Evolutionary conservation across 805 yeast genomes (phyloP).

Genomic region (Sungouiella thailandica): DNA sequence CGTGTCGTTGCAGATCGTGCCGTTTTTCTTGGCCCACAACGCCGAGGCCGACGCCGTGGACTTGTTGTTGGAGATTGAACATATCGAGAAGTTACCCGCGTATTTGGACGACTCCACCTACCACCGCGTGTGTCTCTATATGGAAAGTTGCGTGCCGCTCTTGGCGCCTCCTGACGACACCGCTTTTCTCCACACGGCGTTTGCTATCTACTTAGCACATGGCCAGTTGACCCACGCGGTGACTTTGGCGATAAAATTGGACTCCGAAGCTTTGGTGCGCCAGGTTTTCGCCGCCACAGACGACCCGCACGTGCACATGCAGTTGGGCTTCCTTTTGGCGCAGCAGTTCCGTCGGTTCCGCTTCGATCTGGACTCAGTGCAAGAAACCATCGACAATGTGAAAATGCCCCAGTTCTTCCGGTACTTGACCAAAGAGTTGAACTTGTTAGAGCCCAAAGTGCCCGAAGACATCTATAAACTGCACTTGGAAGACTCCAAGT

Average conservation of each 20-base stretch:
- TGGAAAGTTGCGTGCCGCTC: conserved; percentile 94
- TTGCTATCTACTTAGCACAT: conserved; percentile 72
- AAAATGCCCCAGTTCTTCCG: conserved; percentile 73
- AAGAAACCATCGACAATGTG: conserved; percentile 78
- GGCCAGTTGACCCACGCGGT: conserved; percentile 85
- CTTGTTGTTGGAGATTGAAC: conserved; percentile 81
- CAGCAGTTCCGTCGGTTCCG: conserved; percentile 80
- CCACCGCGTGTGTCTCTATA: conserved; percentile 86
- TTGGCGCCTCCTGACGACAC: conserved; percentile 92
- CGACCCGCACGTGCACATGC: conserved; percentile 75
- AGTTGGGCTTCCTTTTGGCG: conserved; percentile 83
- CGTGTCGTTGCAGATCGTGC: conserved; percentile 74
- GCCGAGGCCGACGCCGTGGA: conserved; percentile 99
- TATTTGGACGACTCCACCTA: conserved; percentile 82
- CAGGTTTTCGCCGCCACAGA: conserved; percentile 78
- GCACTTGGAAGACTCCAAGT: conserved; percentile 70
- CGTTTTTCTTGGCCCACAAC: conserved; percentile 86
- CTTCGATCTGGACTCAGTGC: conserved; percentile 60
- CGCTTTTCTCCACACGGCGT: conserved; percentile 84
- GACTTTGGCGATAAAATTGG: conserved; percentile 82
- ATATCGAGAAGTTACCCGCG: conserved; percentile 74
- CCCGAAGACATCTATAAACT: conserved; percentile 95
- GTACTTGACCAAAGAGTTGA: conserved; percentile 81
- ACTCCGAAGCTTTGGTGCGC: conserved; percentile 69
- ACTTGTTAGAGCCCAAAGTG: conserved; percentile 80